Conservation (phyloP, 2,329 filamentous ascomycete genomes). For the Metarhizium humberi region DNA sequence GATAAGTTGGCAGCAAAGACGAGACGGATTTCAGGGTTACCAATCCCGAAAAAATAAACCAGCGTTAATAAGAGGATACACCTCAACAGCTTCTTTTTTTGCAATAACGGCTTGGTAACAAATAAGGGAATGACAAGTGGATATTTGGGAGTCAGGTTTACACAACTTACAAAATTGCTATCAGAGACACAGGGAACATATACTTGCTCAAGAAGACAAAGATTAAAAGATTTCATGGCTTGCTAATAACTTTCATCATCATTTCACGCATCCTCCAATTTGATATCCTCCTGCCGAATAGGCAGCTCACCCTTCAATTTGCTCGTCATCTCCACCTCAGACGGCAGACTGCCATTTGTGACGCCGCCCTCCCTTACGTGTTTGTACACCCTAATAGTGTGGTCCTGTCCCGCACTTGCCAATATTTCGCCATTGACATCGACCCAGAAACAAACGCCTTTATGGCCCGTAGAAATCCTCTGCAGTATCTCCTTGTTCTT, state of each 20-base stretch:
- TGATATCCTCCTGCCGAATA: conserved; percentile 4
- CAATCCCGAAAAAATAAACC: too few species aligned
- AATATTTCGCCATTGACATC: conserved; percentile 48
- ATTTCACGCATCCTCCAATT: conserved; percentile 5
- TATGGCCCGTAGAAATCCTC: conserved; percentile 37
- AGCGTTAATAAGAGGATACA: too few species aligned
- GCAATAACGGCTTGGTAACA: background rate
- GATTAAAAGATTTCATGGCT: background rate
- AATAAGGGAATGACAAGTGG: background rate
- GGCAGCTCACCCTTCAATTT: conserved; percentile 4
- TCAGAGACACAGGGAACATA: background rate
- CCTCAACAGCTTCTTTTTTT: background rate
- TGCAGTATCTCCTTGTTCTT: conserved; percentile 76
- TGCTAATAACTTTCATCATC: background rate
- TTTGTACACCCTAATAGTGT: conserved; percentile 40
- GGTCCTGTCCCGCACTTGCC: conserved; percentile 49
- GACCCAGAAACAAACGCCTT: conserved; percentile 57
- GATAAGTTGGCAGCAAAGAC: too few species aligned
- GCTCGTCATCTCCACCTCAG: background rate
- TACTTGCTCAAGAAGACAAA: background rate
- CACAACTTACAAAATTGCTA: background rate
- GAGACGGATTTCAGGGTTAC: too few species aligned
- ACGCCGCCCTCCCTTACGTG: conserved; percentile 11
- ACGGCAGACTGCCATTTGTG: background rate
- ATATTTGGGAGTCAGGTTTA: background rate